Conservation (phyloP, 108 stramenopile genomes). For the Pseudonitzschia pungens region DNA sequence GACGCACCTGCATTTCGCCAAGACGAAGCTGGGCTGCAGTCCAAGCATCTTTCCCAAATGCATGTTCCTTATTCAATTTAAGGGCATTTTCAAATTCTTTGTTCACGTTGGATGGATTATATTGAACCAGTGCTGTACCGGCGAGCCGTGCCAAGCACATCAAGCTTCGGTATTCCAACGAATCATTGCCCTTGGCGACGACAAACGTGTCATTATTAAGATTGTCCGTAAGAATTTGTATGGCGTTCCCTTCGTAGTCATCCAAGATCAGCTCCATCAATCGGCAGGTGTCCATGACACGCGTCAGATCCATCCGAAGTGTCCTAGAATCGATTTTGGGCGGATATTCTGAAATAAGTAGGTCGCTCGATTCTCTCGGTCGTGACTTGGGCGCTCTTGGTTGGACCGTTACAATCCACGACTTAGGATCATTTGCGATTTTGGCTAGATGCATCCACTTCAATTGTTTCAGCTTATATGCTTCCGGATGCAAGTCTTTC, state of each 20-base stretch:
- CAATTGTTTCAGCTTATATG: constrained; percentile 60
- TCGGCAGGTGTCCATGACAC: constrained; percentile 69
- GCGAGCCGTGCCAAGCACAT: constrained; percentile 61
- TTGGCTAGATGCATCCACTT: constrained; percentile 60
- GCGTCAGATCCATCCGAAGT: constrained; percentile 46
- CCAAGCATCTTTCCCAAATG: constrained; percentile 33
- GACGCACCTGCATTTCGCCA: constrained; percentile 50
- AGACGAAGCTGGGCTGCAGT: constrained; percentile 38
- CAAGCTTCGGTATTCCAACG: constrained; percentile 66
- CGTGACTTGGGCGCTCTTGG: constrained; percentile 38
- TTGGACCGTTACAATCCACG: constrained; percentile 45
- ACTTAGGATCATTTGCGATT: constrained; percentile 53
- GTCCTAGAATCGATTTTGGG: constrained; percentile 31
- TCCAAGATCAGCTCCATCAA: constrained; percentile 57
- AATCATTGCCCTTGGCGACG: constrained; percentile 38
- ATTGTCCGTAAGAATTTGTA: constrained; percentile 43
- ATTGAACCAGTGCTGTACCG: constrained; percentile 46
- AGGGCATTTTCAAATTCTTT: constrained; percentile 18
- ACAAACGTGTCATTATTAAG: constrained; percentile 37
- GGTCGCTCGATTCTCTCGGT: constrained; percentile 11
- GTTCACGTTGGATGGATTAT: constrained; percentile 22
- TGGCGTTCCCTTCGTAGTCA: constrained; percentile 65
- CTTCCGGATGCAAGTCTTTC: constrained; percentile 20
- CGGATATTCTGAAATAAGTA: constrained; percentile 12
- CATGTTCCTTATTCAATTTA: constrained; percentile 20